Evolutionary conservation across 257 asterid species (phyloP).

Genomic region (Solanum sparsipilum): DNA sequence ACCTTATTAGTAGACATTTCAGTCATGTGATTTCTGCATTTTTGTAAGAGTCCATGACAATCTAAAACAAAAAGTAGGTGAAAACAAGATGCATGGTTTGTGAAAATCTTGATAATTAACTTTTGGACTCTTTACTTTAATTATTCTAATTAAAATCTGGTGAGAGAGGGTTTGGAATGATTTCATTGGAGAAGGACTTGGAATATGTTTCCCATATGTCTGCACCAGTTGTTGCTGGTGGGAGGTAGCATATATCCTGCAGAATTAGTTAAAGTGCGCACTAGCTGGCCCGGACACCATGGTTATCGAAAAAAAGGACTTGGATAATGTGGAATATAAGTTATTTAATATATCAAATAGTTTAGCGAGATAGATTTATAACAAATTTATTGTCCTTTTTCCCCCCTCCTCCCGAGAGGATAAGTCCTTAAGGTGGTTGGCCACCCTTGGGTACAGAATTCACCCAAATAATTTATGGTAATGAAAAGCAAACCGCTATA

Average conservation of each 20-base stretch:
- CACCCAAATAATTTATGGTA: background rate
- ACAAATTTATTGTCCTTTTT: background rate
- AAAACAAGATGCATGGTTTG: background rate
- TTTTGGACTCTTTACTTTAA: background rate
- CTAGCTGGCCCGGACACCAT: background rate
- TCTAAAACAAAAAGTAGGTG: background rate
- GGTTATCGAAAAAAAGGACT: background rate
- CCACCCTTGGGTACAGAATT: background rate
- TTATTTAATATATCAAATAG: background rate
- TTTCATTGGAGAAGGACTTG: background rate
- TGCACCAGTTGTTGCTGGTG: background rate
- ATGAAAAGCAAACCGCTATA: background rate
- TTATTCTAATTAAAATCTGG: background rate
- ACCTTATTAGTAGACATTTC: background rate
- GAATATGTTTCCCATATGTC: background rate
- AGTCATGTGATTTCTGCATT: background rate
- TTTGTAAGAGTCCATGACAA: background rate
- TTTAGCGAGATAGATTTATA: background rate
- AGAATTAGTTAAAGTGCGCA: background rate
- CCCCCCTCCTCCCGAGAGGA: background rate
- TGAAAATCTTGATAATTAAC: background rate
- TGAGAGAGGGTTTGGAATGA: background rate
- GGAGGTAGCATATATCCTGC: background rate
- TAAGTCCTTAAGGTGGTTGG: background rate
- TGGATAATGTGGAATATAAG: background rate